Conservation (phyloP, 345 rosid species). For the Laguncularia racemosa region DNA sequence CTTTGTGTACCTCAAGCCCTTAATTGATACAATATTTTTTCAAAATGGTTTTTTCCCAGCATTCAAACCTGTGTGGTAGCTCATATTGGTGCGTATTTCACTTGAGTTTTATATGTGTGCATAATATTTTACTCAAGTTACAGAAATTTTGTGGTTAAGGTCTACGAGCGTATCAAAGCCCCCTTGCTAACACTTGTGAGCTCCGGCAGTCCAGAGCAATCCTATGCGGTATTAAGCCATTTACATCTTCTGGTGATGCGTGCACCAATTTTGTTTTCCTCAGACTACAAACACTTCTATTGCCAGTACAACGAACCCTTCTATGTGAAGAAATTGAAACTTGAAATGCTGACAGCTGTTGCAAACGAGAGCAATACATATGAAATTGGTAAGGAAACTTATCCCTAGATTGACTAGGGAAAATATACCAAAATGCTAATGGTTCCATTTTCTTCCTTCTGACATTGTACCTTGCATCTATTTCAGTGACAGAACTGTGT, state of each 20-base stretch:
- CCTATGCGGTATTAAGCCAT: slow-evolving; percentile 94
- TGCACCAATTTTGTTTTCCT: slow-evolving; percentile 84
- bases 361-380: slow-evolving; percentile 98
- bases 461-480: slow-evolving; percentile 10
- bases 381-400: slow-evolving; percentile 74
- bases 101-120: background rate
- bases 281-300: slow-evolving; percentile 92
- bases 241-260: slow-evolving; percentile 97
- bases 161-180: slow-evolving; percentile 97
- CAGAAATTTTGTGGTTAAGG: slow-evolving; percentile 37
- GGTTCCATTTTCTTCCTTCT: slow-evolving; percentile 5
- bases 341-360: slow-evolving; percentile 98
- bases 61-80: background rate
- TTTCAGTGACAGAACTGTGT: slow-evolving; percentile 91
- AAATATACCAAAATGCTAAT: slow-evolving; percentile 10
- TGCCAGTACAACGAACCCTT: slow-evolving; percentile 98
- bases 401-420: background rate
- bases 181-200: slow-evolving; percentile 92
- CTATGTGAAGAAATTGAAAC: slow-evolving; percentile 96
- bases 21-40: too few species aligned
- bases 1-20: too few species aligned
- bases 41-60: too few species aligned
- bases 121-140: slow-evolving; percentile 11
- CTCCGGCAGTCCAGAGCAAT: slow-evolving; percentile 99
- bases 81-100: background rate